A percentile compares a stretch with the other conserved stretches of the same genome.
These are phyloP conservation scores for Endocladia muricata DNA, from an alignment of 31 red algal species.

Conservation along the genomic window DNA sequence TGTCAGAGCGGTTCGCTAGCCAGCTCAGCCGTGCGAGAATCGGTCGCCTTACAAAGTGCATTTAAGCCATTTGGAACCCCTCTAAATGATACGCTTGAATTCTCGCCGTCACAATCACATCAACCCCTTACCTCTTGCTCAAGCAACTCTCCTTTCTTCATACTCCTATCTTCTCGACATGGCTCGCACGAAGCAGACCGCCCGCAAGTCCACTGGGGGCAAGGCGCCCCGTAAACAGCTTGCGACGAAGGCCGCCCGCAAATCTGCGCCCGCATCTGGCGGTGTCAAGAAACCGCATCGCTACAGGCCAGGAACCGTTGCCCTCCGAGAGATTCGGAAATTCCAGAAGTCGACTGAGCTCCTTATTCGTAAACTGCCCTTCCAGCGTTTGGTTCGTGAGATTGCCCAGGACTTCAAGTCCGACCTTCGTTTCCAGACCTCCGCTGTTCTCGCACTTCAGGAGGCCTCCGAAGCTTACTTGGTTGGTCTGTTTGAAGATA, in stretches of 20 bases:
- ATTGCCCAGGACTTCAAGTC: slow-evolving; percentile 99
- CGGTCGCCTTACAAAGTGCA: neutral
- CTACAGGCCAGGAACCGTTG: slow-evolving; percentile 96
- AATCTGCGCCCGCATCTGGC: slow-evolving; percentile 78
- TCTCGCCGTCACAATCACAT: neutral
- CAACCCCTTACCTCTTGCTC: neutral
- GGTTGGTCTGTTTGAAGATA: slow-evolving; percentile 96
- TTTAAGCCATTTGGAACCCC: neutral
- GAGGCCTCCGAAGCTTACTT: slow-evolving; percentile 96
- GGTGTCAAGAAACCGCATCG: slow-evolving; percentile 99
- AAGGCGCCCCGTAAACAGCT: slow-evolving; percentile 92
- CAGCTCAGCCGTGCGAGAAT: too few species aligned
- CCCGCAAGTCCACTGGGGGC: slow-evolving; percentile 98
- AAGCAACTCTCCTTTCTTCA: neutral
- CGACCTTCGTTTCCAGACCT: slow-evolving; percentile 96
- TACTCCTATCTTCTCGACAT: slow-evolving; percentile 23
- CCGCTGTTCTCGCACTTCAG: slow-evolving; percentile 93
- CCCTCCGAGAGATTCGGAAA: slow-evolving; percentile 93
- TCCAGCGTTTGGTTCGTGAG: slow-evolving; percentile 97
- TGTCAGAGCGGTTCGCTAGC: too few species aligned
- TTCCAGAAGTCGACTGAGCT: slow-evolving; percentile 99
- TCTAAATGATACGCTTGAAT: neutral
- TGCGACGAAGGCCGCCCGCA: slow-evolving; percentile 95
- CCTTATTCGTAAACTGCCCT: slow-evolving; percentile 96
- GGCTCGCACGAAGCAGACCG: slow-evolving; percentile 99